Evolutionary conservation across 176 grass and related monocot genomes (phyloP).

Genomic region (Urochloa ruziziensis): DNA sequence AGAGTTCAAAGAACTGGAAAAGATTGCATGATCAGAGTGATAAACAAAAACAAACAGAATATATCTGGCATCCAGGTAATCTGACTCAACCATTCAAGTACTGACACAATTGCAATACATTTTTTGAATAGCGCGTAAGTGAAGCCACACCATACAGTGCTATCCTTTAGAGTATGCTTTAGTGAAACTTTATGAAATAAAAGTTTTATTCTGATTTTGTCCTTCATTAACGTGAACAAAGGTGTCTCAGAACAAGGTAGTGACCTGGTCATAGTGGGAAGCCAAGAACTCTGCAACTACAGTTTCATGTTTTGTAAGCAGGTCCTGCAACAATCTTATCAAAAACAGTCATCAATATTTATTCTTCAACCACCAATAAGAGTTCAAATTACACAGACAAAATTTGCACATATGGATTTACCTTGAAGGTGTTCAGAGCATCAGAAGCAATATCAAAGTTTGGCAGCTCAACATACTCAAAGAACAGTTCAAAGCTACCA

Average conservation of each 20-base stretch:
- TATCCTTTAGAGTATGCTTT: neutral
- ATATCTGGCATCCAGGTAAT: slow-evolving; percentile 10
- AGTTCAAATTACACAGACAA: slow-evolving; percentile 2
- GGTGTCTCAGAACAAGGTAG: neutral
- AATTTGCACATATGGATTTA: slow-evolving; percentile 24
- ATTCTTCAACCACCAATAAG: slow-evolving; percentile 4
- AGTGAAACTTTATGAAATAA: neutral
- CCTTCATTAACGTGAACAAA: slow-evolving; percentile 19
- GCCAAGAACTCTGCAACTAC: slow-evolving; percentile 71
- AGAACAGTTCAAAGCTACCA: slow-evolving; percentile 95
- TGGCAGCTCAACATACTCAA: slow-evolving; percentile 94
- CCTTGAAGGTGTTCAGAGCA: slow-evolving; percentile 99
- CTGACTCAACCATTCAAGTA: neutral
- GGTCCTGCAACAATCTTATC: slow-evolving; percentile 69
- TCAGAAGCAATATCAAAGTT: slow-evolving; percentile 99
- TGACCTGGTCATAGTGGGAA: slow-evolving; percentile 84
- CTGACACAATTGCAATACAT: neutral
- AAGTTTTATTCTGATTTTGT: neutral
- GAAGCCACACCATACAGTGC: slow-evolving; percentile 2
- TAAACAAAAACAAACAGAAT: neutral
- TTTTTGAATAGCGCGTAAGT: neutral
- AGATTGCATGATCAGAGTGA: slow-evolving; percentile 11
- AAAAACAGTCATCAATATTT: slow-evolving; percentile 26
- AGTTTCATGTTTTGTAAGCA: slow-evolving; percentile 93
- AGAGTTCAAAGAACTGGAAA: slow-evolving; percentile 81